These are phyloP conservation scores for Ettlia oleoabundans DNA, from an alignment of 139 green algal species.

Conservation along the genomic window DNA sequence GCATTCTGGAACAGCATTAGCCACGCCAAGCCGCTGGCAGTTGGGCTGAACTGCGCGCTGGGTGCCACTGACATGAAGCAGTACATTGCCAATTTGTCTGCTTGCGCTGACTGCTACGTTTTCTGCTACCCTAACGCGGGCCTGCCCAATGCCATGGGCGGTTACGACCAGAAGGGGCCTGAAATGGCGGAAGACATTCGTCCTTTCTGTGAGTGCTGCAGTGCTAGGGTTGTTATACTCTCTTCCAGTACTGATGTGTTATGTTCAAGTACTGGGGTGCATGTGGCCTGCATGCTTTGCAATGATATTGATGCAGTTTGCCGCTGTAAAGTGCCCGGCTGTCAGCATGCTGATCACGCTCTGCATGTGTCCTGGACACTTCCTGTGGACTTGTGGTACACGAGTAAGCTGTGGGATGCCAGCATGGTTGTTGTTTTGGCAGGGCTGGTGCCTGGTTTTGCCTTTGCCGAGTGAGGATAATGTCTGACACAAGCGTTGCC, in stretches of 20 bases:
- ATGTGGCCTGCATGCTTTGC: not conserved
- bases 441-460: too few species aligned
- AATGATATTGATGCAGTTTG: too few species aligned
- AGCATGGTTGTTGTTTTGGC: too few species aligned
- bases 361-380: too few species aligned
- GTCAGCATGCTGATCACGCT: too few species aligned
- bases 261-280: not conserved
- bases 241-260: not conserved
- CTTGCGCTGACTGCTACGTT: constrained; percentile 92
- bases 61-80: constrained; percentile 94
- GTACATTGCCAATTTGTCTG: constrained; percentile 93
- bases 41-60: constrained; percentile 98
- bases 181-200: constrained; percentile 96
- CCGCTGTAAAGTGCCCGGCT: too few species aligned
- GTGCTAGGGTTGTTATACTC: not conserved
- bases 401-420: too few species aligned
- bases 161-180: constrained; percentile 94
- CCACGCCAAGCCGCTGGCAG: constrained; percentile 90
- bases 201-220: constrained; percentile 83
- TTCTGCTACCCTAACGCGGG: constrained; percentile 99
- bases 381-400: too few species aligned
- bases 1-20: constrained; percentile 97
- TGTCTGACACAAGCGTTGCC: too few species aligned
- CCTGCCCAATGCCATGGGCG: constrained; percentile 98
- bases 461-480: too few species aligned